These are phyloP conservation scores for Mortierella sp. DNA, from an alignment of 371 early-diverging fungal species.

Conservation along the genomic window DNA sequence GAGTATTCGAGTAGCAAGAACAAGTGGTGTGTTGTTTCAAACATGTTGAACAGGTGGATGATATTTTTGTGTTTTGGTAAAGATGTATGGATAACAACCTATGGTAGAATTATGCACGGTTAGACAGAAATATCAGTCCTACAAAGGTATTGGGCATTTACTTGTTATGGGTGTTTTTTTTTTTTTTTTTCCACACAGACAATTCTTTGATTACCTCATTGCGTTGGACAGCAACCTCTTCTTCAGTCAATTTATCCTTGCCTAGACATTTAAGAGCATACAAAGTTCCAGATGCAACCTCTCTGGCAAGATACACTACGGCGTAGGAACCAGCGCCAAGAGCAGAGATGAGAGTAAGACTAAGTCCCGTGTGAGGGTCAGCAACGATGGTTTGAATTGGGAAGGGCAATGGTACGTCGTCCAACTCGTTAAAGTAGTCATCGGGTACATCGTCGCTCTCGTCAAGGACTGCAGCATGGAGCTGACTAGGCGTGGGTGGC, in stretches of 20 bases:
- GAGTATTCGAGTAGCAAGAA: constrained; percentile 87
- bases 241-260: constrained; percentile 64
- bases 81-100: constrained; percentile 70
- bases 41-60: constrained; percentile 74
- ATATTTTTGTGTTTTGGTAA: constrained; percentile 77
- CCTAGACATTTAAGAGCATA: constrained; percentile 78
- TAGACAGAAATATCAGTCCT: background rate
- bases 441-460: constrained; percentile 58
- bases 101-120: constrained; percentile 24
- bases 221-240: constrained; percentile 70
- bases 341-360: constrained; percentile 64
- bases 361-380: constrained; percentile 57
- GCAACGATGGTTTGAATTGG: constrained; percentile 63
- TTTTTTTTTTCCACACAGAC: too few species aligned
- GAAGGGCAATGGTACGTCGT: constrained; percentile 62
- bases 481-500: constrained; percentile 54
- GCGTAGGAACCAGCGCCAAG: constrained; percentile 81
- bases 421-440: constrained; percentile 53
- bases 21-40: constrained; percentile 75
- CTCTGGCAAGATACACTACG: constrained; percentile 74
- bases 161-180: too few species aligned
- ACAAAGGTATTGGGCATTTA: background rate
- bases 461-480: constrained; percentile 40
- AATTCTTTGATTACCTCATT: constrained; percentile 59
- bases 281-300: constrained; percentile 58